Percentiles rank a stretch among this genome's conserved stretches.
Evolutionary conservation across 352 stramenopile genomes (phyloP).

Genomic region (Phytophthora crassamura): DNA sequence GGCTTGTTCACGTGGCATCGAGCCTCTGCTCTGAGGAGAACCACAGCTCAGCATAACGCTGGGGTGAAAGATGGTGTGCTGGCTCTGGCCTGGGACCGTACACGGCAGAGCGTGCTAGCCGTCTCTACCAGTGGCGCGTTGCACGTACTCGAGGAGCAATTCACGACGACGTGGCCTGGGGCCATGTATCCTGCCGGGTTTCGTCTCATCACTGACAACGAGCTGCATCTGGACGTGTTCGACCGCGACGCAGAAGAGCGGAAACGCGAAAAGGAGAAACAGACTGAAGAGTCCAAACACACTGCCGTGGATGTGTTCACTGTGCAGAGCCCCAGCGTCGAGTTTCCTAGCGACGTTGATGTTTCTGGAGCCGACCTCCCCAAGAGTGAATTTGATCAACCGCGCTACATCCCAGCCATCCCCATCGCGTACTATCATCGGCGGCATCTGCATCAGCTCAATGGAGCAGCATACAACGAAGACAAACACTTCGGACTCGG

Average conservation of each 20-base stretch:
- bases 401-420: slow-evolving; percentile 61
- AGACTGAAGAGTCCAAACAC: slow-evolving; percentile 21
- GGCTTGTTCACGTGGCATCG: slow-evolving; percentile 84
- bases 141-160: slow-evolving; percentile 79
- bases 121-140: slow-evolving; percentile 73
- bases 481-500: slow-evolving; percentile 76
- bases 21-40: slow-evolving; percentile 31
- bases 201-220: slow-evolving; percentile 82
- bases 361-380: slow-evolving; percentile 6
- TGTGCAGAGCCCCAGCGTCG: slow-evolving; percentile 7
- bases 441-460: slow-evolving; percentile 50
- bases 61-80: slow-evolving; percentile 81
- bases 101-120: slow-evolving; percentile 58
- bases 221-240: slow-evolving; percentile 60
- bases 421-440: slow-evolving; percentile 65
- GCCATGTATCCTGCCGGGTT: slow-evolving; percentile 89
- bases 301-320: slow-evolving; percentile 60
- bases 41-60: slow-evolving; percentile 69
- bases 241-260: slow-evolving; percentile 40
- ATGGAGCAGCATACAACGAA: slow-evolving; percentile 56
- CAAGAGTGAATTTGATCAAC: slow-evolving; percentile 28
- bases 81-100: slow-evolving; percentile 64
- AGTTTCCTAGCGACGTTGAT: slow-evolving; percentile 26
- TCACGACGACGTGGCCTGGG: slow-evolving; percentile 75
- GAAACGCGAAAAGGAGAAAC: slow-evolving; percentile 40